Evolutionary conservation across 345 rosid species (phyloP).

Genomic region (Kernera saxatilis): DNA sequence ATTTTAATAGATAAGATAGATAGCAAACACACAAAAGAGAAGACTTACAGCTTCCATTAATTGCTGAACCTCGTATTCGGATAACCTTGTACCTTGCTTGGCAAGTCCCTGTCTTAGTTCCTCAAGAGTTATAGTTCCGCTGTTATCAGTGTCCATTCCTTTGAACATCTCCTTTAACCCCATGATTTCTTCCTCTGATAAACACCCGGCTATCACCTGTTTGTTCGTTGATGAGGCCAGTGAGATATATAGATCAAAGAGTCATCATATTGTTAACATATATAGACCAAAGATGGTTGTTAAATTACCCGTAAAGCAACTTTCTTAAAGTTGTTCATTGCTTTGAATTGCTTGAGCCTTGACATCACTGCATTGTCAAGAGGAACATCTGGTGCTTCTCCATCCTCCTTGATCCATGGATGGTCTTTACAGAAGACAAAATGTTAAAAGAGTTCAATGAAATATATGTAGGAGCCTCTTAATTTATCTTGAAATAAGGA

Average conservation of each 20-base stretch:
- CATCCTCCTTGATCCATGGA: conserved; percentile 80
- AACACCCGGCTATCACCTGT: conserved; percentile 92
- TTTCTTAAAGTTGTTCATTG: conserved; percentile 75
- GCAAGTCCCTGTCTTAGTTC: conserved; percentile 90
- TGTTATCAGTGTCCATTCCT: conserved; percentile 79
- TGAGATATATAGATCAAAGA: conserved; percentile 1
- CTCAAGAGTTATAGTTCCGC: conserved; percentile 93
- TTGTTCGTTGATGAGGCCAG: not conserved
- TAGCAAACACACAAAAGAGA: not conserved
- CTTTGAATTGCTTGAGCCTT: conserved; percentile 75
- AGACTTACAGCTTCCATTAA: conserved; percentile 88
- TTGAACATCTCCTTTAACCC: conserved; percentile 94
- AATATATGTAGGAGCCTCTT: not conserved
- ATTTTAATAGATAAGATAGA: not conserved
- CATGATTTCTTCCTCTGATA: conserved; percentile 96
- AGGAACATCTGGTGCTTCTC: conserved; percentile 83
- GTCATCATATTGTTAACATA: no score
- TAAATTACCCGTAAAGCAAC: conserved; percentile 55
- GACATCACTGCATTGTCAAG: conserved; percentile 67
- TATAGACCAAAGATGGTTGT: not conserved
- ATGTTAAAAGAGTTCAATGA: not conserved
- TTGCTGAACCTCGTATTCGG: conserved; percentile 83
- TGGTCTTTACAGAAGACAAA: conserved; percentile 35
- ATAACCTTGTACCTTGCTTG: conserved; percentile 81
- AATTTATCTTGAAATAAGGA: not conserved